Percentiles rank a stretch among this genome's conserved stretches.
phyloP scores from a whole-genome alignment of 352 stramenopile species.

The Phytophthora pisi region DNA sequence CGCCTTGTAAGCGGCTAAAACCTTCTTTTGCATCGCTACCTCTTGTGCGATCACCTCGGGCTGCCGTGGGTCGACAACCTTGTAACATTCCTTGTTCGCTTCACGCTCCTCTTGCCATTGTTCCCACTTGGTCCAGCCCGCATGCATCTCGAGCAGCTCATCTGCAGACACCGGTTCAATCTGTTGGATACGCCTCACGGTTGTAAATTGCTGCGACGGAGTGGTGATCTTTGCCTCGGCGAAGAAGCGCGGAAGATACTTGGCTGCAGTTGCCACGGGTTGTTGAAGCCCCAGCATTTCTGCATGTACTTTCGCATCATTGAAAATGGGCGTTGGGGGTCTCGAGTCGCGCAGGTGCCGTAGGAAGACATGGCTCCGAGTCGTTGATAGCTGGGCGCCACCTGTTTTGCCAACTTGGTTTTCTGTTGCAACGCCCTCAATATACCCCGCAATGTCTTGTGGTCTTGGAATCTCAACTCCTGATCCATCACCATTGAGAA shows the following conservation, averaged over 20 bases:
- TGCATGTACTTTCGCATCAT: slow-evolving; percentile 42
- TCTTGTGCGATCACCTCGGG: slow-evolving; percentile 57
- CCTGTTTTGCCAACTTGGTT: slow-evolving; percentile 12
- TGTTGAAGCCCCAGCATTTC: slow-evolving; percentile 44
- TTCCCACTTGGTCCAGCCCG: slow-evolving; percentile 45
- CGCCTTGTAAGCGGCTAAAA: slow-evolving; percentile 71
- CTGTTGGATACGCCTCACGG: slow-evolving; percentile 54
- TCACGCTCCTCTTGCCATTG: slow-evolving; percentile 61
- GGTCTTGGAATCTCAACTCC: slow-evolving; percentile 64
- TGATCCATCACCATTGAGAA: slow-evolving; percentile 79
- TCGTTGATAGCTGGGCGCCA: not conserved
- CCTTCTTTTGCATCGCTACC: slow-evolving; percentile 64
- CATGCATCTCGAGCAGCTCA: slow-evolving; percentile 47
- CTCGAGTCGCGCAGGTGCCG: slow-evolving; percentile 19
- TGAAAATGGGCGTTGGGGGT: slow-evolving; percentile 33
- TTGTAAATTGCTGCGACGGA: slow-evolving; percentile 39
- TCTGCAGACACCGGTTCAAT: slow-evolving; percentile 44
- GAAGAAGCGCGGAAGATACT: slow-evolving; percentile 46
- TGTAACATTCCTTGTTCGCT: slow-evolving; percentile 70
- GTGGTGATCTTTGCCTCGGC: slow-evolving; percentile 19
- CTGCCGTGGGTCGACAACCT: slow-evolving; percentile 62
- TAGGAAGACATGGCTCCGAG: slow-evolving; percentile 25
- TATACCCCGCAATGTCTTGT: slow-evolving; percentile 45
- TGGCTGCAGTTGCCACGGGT: slow-evolving; percentile 52
- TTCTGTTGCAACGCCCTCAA: slow-evolving; percentile 12